Base-by-base conservation (phyloP, 768 basidiomycete species). In the Suillus bovinus region DNA sequence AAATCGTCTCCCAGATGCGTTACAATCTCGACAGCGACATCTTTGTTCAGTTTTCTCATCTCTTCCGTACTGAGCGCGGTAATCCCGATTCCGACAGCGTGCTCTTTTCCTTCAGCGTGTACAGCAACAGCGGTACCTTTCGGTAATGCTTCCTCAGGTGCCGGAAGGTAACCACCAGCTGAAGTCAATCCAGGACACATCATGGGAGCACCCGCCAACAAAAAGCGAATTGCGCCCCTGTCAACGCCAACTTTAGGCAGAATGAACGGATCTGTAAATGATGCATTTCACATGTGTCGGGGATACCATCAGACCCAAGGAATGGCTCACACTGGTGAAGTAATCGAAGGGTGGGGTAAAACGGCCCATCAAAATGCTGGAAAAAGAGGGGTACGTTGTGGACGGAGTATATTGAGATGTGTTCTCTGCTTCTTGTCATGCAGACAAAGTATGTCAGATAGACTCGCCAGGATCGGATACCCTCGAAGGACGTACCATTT, bases 121-220 rank as follows among this genome's bases (percentile, higher is more conserved):
- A 99, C 87, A 3, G 92, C 93, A n/a, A 99, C 95, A 7, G 91
- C 81, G 0, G 84, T 79, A n/a, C 86, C 87, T 39, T 86, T 84
- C 27, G 86, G 83, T 41, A 98, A 77, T 4, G 83, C 86, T 20
- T 78, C 79, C 42, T 87, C 86, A 16, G 86, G 76, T 10, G 92
- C 86, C 0, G 96, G 96, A 0, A 99, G 85, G 69, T 84, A 84
- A 9, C 96, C 96, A 8, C 96, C 96, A 38, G 87, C 82, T 39
- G 96, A 99, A 31, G 97, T 96, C 60, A 99, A 79, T 24, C 97
- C 97, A 5, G 97, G 97, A 68, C 91, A 95, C 94, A 96, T 96
- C 91, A 96, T 95, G 77, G 90, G 88, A 29, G 94, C 94, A 17
- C 94, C 97, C 13, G 88, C 89, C 52, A 99, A 86, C 42, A 99